Conservation (phyloP, 306 rosid species). For the Rosa multiflora region DNA sequence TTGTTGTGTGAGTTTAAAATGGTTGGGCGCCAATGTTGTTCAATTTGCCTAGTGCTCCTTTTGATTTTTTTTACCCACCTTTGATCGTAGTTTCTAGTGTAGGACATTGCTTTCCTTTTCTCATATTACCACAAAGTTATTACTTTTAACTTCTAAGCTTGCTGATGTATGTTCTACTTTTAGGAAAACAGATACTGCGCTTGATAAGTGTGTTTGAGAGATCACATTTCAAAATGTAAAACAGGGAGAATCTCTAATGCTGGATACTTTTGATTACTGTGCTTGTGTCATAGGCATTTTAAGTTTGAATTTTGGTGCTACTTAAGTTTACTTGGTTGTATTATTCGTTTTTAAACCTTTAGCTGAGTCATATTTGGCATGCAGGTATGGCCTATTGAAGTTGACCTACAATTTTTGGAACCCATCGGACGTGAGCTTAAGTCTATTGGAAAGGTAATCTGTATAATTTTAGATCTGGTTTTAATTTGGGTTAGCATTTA, state of each 20-base stretch:
- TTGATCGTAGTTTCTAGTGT: not conserved
- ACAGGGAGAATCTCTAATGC: not conserved
- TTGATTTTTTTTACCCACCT: too few relatives aligned
- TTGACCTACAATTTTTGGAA: constrained; percentile 74
- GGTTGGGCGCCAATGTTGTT: constrained; percentile 3
- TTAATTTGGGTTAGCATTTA: not conserved
- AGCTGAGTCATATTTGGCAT: constrained; percentile 15
- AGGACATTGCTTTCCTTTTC: not conserved
- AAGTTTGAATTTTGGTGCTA: not conserved
- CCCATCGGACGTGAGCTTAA: constrained; percentile 91
- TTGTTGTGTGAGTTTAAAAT: not conserved
- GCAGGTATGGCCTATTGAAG: constrained; percentile 87
- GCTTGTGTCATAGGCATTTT: not conserved
- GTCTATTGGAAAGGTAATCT: constrained; percentile 72
- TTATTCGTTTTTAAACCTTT: not conserved
- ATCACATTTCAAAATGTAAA: not conserved
- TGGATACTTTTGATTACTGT: not conserved
- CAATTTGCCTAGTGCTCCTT: not conserved
- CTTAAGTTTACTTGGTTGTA: not conserved
- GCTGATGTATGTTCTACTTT: not conserved
- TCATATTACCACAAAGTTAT: not conserved
- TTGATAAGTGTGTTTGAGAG: not conserved
- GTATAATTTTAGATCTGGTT: constrained; percentile 4
- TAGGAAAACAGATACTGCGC: not conserved
- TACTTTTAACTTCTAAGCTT: not conserved